Percentiles rank a stretch among this genome's conserved stretches.
phyloP scores from a whole-genome alignment of 2,329 filamentous ascomycete species.

The Metarhizium robertsii region DNA sequence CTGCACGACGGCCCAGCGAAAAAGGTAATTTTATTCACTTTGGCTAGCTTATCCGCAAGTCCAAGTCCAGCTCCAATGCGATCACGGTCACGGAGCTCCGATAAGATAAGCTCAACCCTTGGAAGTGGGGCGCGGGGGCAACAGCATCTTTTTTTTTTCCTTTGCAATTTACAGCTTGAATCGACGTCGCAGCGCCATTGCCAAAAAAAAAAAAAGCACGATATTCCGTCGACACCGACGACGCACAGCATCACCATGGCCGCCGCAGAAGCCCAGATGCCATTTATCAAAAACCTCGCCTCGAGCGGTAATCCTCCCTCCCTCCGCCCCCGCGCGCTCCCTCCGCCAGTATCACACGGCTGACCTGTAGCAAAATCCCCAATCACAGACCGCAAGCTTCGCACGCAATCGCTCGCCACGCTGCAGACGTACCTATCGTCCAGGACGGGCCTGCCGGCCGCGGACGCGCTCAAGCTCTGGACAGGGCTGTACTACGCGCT shows the following conservation, averaged over 20 bases:
- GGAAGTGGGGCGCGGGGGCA: not conserved
- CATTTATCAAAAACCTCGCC: conserved; percentile 75
- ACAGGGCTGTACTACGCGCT: conserved; percentile 89
- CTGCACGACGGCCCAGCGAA: too few species aligned
- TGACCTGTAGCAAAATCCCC: not conserved
- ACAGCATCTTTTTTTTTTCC: too few species aligned
- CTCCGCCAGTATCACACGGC: not conserved
- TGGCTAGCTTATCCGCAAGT: too few species aligned
- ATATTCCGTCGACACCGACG: not conserved
- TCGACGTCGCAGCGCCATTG: too few species aligned
- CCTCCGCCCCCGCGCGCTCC: not conserved
- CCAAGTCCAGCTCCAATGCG: too few species aligned
- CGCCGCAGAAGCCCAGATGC: conserved; percentile 38
- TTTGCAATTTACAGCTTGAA: too few species aligned
- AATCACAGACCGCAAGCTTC: conserved; percentile 60
- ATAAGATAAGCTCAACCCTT: not conserved
- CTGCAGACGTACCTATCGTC: conserved; percentile 69
- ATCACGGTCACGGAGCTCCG: not conserved
- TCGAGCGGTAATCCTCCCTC: conserved; percentile 58
- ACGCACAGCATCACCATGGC: not conserved
- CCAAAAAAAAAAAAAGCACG: not conserved
- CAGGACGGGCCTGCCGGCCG: conserved; percentile 46
- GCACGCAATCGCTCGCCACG: conserved; percentile 67
- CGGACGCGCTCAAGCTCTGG: conserved; percentile 83
- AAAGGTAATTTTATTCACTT: too few species aligned